Conservation (phyloP, 768 basidiomycete genomes). For the Sarcomyxa edulis region DNA sequence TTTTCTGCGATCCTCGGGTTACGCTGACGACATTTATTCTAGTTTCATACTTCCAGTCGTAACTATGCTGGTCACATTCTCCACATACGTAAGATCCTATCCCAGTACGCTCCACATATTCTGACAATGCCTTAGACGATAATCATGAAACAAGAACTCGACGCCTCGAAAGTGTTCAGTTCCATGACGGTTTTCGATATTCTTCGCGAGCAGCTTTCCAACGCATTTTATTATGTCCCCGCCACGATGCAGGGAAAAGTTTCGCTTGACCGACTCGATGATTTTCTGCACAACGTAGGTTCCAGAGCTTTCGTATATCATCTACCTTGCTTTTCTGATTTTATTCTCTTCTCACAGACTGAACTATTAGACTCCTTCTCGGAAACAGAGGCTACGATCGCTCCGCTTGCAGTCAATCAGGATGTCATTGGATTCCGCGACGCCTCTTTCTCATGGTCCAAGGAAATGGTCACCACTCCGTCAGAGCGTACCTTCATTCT, state of each 20-base stretch:
- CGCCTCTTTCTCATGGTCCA: constrained; percentile 53
- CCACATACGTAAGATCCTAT: constrained; percentile 42
- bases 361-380: constrained; percentile 41
- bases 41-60: constrained; percentile 57
- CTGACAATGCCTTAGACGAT: constrained; percentile 20
- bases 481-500: constrained; percentile 45
- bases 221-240: constrained; percentile 24
- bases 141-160: constrained; percentile 33
- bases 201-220: constrained; percentile 46
- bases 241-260: constrained; percentile 43
- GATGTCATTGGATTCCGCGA: constrained; percentile 43
- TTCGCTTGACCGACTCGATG: constrained; percentile 49
- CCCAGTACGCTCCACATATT: neutral
- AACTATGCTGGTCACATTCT: constrained; percentile 62
- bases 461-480: constrained; percentile 26
- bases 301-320: neutral
- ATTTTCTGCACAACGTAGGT: constrained; percentile 33
- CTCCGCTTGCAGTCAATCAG: neutral
- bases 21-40: neutral
- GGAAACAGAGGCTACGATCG: constrained; percentile 4
- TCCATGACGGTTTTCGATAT: constrained; percentile 49
- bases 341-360: constrained; percentile 21
- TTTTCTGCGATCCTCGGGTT: neutral
- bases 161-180: constrained; percentile 1
- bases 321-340: neutral